Evolutionary conservation across 2,329 filamentous ascomycete species (phyloP).

Genomic region (Cryphonectria carpinicola): DNA sequence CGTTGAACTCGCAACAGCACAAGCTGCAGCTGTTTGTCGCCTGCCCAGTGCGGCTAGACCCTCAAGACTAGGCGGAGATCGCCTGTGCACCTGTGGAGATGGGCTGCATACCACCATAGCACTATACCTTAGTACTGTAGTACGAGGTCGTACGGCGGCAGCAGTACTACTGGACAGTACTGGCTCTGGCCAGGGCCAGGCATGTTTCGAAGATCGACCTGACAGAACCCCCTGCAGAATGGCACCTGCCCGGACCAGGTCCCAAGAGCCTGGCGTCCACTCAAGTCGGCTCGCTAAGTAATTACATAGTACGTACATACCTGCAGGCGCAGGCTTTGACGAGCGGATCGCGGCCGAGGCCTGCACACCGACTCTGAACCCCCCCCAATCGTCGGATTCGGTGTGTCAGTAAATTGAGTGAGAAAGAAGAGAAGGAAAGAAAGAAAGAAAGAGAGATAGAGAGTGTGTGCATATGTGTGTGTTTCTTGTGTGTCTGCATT

Average conservation of each 20-base stretch:
- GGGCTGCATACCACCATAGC: conserved; percentile 1
- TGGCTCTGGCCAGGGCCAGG: background rate
- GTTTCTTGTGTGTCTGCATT: background rate
- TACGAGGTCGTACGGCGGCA: background rate
- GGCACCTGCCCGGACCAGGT: conserved; percentile 1
- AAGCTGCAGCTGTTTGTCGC: background rate
- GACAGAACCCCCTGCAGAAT: conserved; percentile 7
- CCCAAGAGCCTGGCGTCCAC: background rate
- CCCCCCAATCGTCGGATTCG: background rate
- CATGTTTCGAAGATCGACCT: background rate
- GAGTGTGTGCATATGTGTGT: background rate
- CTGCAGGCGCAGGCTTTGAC: background rate
- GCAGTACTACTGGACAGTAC: background rate
- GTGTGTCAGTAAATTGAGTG: background rate
- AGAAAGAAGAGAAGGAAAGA: background rate
- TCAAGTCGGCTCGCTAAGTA: background rate
- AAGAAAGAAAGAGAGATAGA: background rate
- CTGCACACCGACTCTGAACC: conserved; percentile 17
- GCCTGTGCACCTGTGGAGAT: conserved; percentile 4
- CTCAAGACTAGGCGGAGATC: background rate
- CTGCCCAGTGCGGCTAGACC: conserved; percentile 4
- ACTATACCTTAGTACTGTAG: background rate
- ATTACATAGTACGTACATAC: background rate
- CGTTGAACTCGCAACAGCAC: background rate
- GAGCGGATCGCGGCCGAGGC: conserved; percentile 3